These are phyloP conservation scores for Platanthera guangdongensis DNA, from an alignment of 106 monocot species.

Conservation along the genomic window DNA sequence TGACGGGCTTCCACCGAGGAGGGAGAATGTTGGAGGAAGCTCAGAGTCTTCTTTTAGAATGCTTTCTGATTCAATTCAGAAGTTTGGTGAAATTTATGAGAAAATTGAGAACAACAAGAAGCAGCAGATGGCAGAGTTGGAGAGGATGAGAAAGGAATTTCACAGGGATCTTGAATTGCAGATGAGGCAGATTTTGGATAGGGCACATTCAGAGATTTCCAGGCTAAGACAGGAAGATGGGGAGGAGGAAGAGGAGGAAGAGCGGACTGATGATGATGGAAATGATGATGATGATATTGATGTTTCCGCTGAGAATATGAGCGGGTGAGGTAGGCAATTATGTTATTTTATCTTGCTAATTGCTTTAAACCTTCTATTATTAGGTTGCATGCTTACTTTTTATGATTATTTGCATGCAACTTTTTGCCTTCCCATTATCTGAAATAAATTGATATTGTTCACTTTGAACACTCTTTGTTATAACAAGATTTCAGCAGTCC, in stretches of 20 bases:
- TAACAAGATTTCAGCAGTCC: not conserved
- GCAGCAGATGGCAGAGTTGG: constrained; percentile 69
- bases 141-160: constrained; percentile 83
- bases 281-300: constrained; percentile 24
- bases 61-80: constrained; percentile 69
- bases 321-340: constrained; percentile 34
- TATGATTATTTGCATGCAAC: not conserved
- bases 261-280: constrained; percentile 13
- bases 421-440: not conserved
- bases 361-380: not conserved
- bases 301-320: constrained; percentile 42
- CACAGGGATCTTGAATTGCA: constrained; percentile 72
- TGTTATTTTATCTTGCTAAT: not conserved
- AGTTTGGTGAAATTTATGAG: constrained; percentile 75
- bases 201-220: constrained; percentile 64
- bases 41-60: constrained; percentile 40
- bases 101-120: constrained; percentile 74
- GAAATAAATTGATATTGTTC: not conserved
- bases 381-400: not conserved
- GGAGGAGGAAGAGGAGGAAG: constrained; percentile 29
- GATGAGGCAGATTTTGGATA: constrained; percentile 75
- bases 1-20: constrained; percentile 50
- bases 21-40: constrained; percentile 4
- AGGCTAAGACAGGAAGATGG: constrained; percentile 45
- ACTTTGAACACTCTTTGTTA: not conserved